These are phyloP conservation scores for Solanum ossicruentum DNA, from an alignment of 257 asterid genomes.

Conservation along the genomic window DNA sequence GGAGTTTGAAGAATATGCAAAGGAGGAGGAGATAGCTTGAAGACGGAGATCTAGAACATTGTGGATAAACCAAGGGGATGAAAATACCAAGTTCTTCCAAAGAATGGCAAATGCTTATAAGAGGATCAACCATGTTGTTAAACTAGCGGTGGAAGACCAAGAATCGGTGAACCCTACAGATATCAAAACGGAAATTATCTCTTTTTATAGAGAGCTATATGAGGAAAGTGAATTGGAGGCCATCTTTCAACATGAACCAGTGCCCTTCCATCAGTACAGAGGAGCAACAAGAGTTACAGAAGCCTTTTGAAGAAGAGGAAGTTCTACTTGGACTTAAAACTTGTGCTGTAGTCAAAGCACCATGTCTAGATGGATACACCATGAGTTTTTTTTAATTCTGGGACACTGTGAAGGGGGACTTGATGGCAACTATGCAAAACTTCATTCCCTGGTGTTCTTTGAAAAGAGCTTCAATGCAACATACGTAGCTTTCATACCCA, in stretches of 20 bases:
- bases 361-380: not conserved
- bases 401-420: not conserved
- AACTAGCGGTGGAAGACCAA: not conserved
- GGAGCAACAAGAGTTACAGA: not conserved
- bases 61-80: not conserved
- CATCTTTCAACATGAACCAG: not conserved
- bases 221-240: not conserved
- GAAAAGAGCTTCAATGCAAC: not conserved
- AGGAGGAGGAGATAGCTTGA: too few species aligned
- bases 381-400: too few species aligned
- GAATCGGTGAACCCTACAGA: too few species aligned
- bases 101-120: too few species aligned
- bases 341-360: not conserved
- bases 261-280: not conserved
- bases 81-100: not conserved
- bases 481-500: not conserved
- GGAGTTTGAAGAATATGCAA: not conserved
- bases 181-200: not conserved
- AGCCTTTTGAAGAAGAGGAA: not conserved
- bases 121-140: not conserved
- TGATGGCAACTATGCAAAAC: not conserved
- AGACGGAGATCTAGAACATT: too few species aligned
- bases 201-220: too few species aligned
- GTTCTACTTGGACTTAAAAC: not conserved
- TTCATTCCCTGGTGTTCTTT: not conserved